These are phyloP conservation scores for Acacia crassicarpa DNA, from an alignment of 306 rosid species.

Conservation along the genomic window DNA sequence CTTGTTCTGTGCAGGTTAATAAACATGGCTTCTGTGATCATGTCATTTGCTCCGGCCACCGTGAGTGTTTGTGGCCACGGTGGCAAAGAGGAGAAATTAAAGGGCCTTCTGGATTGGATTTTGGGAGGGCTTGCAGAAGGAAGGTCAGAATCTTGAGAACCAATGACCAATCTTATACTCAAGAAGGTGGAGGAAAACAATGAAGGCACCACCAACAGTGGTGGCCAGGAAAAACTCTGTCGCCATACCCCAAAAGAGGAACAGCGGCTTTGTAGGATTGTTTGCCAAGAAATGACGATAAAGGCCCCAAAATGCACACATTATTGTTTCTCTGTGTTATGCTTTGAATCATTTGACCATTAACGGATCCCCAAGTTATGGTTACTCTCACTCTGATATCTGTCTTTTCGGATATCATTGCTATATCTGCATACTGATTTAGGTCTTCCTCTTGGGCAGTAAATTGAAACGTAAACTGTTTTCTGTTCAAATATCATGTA, in stretches of 20 bases:
- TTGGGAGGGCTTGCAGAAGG: constrained; percentile 67
- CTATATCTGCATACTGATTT: neutral
- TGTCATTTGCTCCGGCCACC: constrained; percentile 58
- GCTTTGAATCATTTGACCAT: constrained; percentile 23
- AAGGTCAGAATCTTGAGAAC: constrained; percentile 65
- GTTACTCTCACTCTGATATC: constrained; percentile 22
- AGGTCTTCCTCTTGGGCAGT: neutral
- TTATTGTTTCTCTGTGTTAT: constrained; percentile 24
- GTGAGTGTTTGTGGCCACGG: constrained; percentile 63
- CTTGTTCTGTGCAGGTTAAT: no score
- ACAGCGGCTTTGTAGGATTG: constrained; percentile 69
- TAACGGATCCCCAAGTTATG: neutral
- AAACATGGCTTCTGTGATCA: constrained; percentile 67
- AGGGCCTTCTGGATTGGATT: constrained; percentile 66
- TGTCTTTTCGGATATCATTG: constrained; percentile 28
- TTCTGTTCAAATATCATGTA: no score
- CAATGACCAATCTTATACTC: constrained; percentile 65
- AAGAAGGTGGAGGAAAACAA: constrained; percentile 77
- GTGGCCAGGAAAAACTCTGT: constrained; percentile 47
- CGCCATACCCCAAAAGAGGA: constrained; percentile 65
- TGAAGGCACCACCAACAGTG: constrained; percentile 21
- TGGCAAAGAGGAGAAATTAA: constrained; percentile 61
- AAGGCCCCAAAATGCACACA: neutral
- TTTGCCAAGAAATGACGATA: constrained; percentile 55
- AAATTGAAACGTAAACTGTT: neutral